These are phyloP conservation scores for Dictyostelium capitatum DNA, from an alignment of 78 protist species.

Conservation along the genomic window DNA sequence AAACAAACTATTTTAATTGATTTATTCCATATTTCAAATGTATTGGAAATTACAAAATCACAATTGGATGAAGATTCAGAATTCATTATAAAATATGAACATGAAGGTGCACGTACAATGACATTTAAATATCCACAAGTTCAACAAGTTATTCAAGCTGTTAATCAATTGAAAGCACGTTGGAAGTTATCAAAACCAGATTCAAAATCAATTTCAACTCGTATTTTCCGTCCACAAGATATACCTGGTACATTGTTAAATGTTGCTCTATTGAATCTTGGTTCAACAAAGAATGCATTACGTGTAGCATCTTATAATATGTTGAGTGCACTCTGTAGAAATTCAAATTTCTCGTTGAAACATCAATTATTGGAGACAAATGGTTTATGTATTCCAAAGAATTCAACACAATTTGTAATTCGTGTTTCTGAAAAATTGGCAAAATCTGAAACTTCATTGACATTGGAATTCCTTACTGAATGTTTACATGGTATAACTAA, in stretches of 20 bases:
- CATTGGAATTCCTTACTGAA: slow-evolving; percentile 82
- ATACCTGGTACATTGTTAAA: slow-evolving; percentile 89
- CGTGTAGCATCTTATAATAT: slow-evolving; percentile 85
- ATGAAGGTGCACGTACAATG: slow-evolving; percentile 42
- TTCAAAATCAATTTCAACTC: background rate
- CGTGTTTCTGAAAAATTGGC: slow-evolving; percentile 58
- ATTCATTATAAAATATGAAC: slow-evolving; percentile 64
- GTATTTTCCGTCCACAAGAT: slow-evolving; percentile 78
- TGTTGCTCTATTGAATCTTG: slow-evolving; percentile 87
- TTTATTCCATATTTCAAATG: slow-evolving; percentile 34
- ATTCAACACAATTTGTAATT: slow-evolving; percentile 69
- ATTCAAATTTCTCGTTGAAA: slow-evolving; percentile 60
- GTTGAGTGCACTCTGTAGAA: slow-evolving; percentile 63
- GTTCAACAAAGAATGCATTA: slow-evolving; percentile 45
- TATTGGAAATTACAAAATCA: slow-evolving; percentile 23
- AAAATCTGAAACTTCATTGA: slow-evolving; percentile 49
- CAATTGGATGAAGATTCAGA: slow-evolving; percentile 28
- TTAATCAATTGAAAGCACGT: slow-evolving; percentile 39
- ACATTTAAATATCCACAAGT: slow-evolving; percentile 2
- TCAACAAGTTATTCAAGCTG: slow-evolving; percentile 45
- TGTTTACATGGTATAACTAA: slow-evolving; percentile 29
- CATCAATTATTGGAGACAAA: slow-evolving; percentile 70
- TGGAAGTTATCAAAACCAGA: slow-evolving; percentile 66
- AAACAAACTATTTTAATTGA: slow-evolving; percentile 32
- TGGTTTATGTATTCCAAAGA: slow-evolving; percentile 85